Base-by-base conservation (phyloP, 73 alveolate genomes). In the Paramecium sonneborni region DNA sequence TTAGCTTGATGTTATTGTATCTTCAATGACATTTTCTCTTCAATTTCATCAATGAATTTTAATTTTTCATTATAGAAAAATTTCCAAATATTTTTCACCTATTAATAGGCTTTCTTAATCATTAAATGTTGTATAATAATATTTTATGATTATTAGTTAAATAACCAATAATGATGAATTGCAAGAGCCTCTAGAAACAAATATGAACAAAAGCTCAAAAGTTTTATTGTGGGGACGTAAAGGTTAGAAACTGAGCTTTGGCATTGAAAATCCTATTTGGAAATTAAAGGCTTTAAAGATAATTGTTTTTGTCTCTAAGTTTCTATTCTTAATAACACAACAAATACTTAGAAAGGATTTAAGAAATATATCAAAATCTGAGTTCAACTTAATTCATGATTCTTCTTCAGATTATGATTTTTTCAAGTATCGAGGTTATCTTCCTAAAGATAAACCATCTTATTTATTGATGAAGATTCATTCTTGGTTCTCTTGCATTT, bases 391-490 rank as follows among this genome's bases (percentile, higher is more conserved):
- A 37, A 72, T 72, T 37, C 38, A 37, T 20, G 86, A 72, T 72
- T 11, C 55, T 5, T 30, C 86, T 18, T 32, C 86, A 0, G 86
- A 72, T 37, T 72, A 72, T 72, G 12, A 72, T 20, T 72, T n/a
- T 37, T 72, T 28, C 14, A 30, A 41, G 57, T 72, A 72, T 14
- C 0, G 44, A 35, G 86, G 86, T 34, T 34, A 72, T 21, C 34
- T 72, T 35, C 32, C 44, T 8, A 72, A 72, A 38, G 86, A 72
- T 72, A 72, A 72, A 21, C 86, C 86, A 15, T 72, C 86, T n/a
- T 72, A 72, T 26, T 32, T 62, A 30, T 32, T 62, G 12, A 26
- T 62, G 84, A 62, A 62, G 10, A 11, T 26, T 10, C 44, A 62
- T 62, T 30, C 23, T 6, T 62, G 84, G 84, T 62, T 62, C 48